Evolutionary conservation across 2,329 filamentous ascomycete genomes (phyloP), one percentile per base, ranked within the genome.

Genomic region (Dactylellina sp.): DNA sequence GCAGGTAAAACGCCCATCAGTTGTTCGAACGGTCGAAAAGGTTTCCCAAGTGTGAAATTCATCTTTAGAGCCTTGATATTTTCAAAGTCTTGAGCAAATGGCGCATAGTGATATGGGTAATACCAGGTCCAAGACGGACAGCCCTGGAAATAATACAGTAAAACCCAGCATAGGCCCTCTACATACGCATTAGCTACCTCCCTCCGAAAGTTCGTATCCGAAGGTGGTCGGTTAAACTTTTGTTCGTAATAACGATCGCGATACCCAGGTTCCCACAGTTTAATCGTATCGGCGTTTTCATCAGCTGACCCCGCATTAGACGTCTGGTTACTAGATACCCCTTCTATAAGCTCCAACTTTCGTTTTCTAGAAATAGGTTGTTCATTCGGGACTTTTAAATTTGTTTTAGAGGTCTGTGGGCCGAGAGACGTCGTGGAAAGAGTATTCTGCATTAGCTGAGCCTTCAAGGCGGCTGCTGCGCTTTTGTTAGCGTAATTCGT

Each of bases 121-220:
- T 95, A 99, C 95, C 95, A 99, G 59, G 94, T 96, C 95, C 96
- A 99, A 0, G 93, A 97, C 20, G 95, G 93, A 79, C 95, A 99
- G 24, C 95, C 95, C 81, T 99, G 95, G 81, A 97, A 97, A 81
- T 99, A 99, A 82, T 99, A 99, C 37, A 93, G 85, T 56, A 99
- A 84, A 40, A 99, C 95, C 95, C 96, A 99, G 20, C 91, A 91
- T 7, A 99, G 86, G 37, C 95, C 95, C 83, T 98, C 93, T 11
- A 94, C 93, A 80, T 99, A 99, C n/a, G 91, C 88, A 61, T 88
- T 87, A 37, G 91, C 95, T 65, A 99, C 96, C 79, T 92, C 87
- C 81, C 93, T 90, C 94, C 91, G 81, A 98, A 98, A 57, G 89
- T 91, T 53, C 91, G 84, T 74, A 80, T 99, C 91, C 60, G 89